Conservation (phyloP, 495 filamentous ascomycete species). For the Daldinia bambusicola region DNA sequence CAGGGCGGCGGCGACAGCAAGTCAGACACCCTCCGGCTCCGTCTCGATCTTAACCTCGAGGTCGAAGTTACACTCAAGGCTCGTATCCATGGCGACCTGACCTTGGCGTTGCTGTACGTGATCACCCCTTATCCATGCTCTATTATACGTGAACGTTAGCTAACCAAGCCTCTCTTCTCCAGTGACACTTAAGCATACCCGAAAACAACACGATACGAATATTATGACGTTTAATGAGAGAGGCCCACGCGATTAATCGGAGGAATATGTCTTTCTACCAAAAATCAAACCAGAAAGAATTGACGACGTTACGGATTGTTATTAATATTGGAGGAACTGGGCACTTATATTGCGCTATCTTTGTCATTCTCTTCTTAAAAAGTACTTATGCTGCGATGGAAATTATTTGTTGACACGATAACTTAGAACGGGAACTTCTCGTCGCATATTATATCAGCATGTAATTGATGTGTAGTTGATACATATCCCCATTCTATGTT, state of each 20-base stretch:
- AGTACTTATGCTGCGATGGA: not conserved
- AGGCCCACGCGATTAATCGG: not conserved
- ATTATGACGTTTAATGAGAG: not conserved
- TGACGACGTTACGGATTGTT: not conserved
- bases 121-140: not conserved
- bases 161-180: conserved; percentile 3
- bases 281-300: not conserved
- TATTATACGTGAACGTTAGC: not conserved
- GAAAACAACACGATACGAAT: not conserved
- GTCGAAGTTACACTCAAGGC: conserved; percentile 86
- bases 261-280: not conserved
- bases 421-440: not conserved
- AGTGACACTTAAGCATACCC: conserved; percentile 34
- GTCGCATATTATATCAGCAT: not conserved
- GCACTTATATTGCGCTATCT: not conserved
- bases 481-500: not conserved
- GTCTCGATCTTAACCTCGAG: conserved; percentile 83
- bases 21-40: conserved; percentile 72
- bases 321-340: not conserved
- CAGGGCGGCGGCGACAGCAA: conserved; percentile 52
- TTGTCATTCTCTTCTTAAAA: not conserved
- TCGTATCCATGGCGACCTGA: conserved; percentile 87
- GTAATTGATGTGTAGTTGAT: not conserved
- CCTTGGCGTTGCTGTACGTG: conserved; percentile 79
- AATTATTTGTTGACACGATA: not conserved